These are phyloP conservation scores for Trichosporon sp. DNA, from an alignment of 1,284 basidiomycete genomes.

Conservation along the genomic window DNA sequence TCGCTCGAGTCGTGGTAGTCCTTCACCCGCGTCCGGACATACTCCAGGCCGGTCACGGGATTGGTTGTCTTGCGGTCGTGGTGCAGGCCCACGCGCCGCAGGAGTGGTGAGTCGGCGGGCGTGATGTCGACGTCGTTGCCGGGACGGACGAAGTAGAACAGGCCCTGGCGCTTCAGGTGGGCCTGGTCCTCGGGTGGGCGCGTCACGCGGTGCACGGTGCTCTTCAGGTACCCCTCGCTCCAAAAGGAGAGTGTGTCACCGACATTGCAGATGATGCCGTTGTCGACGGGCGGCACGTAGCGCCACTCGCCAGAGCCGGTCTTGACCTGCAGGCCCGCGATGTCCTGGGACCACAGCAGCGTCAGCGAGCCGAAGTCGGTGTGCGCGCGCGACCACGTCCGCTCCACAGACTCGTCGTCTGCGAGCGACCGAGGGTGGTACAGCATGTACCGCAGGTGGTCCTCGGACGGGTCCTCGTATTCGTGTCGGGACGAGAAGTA, in stretches of 20 bases:
- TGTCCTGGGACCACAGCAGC: slow-evolving; percentile 34
- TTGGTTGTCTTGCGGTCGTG: slow-evolving; percentile 1
- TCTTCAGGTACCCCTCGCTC: slow-evolving; percentile 35
- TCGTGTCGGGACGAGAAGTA: slow-evolving; percentile 38
- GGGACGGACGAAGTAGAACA: slow-evolving; percentile 36
- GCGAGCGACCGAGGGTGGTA: slow-evolving; percentile 34
- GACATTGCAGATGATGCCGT: slow-evolving; percentile 35
- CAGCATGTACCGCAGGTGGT: slow-evolving; percentile 38
- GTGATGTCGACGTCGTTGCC: slow-evolving; percentile 32
- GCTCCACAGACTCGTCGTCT: slow-evolving; percentile 30
- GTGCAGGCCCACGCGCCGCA: slow-evolving; percentile 25
- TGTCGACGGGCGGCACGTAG: slow-evolving; percentile 31
- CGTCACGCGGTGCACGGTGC: slow-evolving; percentile 31
- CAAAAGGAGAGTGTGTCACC: slow-evolving; percentile 38
- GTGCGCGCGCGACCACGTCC: slow-evolving; percentile 34
- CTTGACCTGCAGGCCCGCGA: slow-evolving; percentile 36
- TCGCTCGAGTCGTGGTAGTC: slow-evolving; percentile 11
- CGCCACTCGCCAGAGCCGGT: slow-evolving; percentile 28
- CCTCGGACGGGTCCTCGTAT: slow-evolving; percentile 30
- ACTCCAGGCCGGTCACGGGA: slow-evolving; percentile 16
- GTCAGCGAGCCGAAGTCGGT: slow-evolving; percentile 36
- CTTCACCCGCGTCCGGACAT: slow-evolving; percentile 14
- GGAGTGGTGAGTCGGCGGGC: slow-evolving; percentile 27
- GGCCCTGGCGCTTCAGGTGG: slow-evolving; percentile 30
- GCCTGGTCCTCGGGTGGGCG: slow-evolving; percentile 35